Conservation (phyloP, 2,329 filamentous ascomycete species). For the Diplocarpon mali region DNA sequence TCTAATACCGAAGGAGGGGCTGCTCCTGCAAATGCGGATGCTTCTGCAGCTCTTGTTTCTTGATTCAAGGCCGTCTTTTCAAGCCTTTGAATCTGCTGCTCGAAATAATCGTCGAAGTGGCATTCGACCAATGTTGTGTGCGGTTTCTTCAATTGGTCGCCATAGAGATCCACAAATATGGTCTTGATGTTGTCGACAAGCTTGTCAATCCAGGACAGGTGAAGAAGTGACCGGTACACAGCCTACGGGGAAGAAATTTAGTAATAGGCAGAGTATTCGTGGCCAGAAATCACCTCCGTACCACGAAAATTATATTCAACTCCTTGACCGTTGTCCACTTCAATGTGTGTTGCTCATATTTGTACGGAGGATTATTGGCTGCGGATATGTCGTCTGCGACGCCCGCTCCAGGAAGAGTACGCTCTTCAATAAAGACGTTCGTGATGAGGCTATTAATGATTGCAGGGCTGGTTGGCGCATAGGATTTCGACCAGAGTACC, state of each 20-base stretch:
- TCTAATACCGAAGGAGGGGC: constrained; percentile 14
- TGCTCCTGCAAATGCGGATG: constrained; percentile 19
- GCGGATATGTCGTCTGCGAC: constrained; percentile 50
- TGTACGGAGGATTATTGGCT: constrained; percentile 62
- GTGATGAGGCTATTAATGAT: constrained; percentile 91
- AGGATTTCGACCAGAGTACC: constrained; percentile 89
- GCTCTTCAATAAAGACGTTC: constrained; percentile 97
- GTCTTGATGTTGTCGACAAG: constrained; percentile 90
- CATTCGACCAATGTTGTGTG: constrained; percentile 72
- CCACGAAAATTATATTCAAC: constrained; percentile 88
- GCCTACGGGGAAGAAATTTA: constrained; percentile 43
- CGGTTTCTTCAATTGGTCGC: constrained; percentile 71
- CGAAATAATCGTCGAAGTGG: constrained; percentile 86
- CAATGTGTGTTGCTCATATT: constrained; percentile 84
- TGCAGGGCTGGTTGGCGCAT: constrained; percentile 66
- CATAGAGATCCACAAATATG: constrained; percentile 84
- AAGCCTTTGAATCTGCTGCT: constrained; percentile 80
- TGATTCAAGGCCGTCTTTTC: constrained; percentile 41
- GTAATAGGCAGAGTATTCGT: neutral
- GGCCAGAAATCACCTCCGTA: constrained; percentile 32
- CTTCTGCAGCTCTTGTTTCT: constrained; percentile 20
- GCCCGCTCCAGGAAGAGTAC: constrained; percentile 46
- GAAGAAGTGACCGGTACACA: constrained; percentile 90
- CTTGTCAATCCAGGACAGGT: constrained; percentile 94
- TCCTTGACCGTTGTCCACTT: constrained; percentile 94